Percentiles rank a stretch among this genome's conserved stretches.
phyloP scores from a whole-genome alignment of 2,329 filamentous ascomycete genomes.

The Arthrinium phaeospermum region DNA sequence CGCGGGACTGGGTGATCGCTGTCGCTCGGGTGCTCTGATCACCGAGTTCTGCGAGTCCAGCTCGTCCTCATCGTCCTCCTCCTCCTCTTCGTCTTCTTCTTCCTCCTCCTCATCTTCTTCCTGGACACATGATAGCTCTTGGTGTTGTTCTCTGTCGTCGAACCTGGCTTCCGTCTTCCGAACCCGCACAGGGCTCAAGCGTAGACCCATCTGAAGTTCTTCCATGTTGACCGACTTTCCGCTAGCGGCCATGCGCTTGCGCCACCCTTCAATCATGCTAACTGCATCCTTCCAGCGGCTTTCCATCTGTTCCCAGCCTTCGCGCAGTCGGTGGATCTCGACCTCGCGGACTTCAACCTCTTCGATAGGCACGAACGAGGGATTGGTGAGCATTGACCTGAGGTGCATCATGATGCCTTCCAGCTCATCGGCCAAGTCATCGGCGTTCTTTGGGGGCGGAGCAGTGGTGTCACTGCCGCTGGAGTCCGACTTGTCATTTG shows the following conservation, averaged over 20 bases:
- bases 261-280: constrained; percentile 90
- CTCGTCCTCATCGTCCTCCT: constrained; percentile 47
- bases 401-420: constrained; percentile 81
- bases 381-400: constrained; percentile 85
- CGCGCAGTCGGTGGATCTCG: constrained; percentile 81
- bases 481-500: constrained; percentile 21
- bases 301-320: constrained; percentile 95
- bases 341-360: constrained; percentile 93
- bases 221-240: constrained; percentile 73
- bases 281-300: constrained; percentile 88
- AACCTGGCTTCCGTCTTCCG: constrained; percentile 45
- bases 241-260: constrained; percentile 75
- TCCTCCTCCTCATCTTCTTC: constrained; percentile 56
- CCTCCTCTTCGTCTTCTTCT: constrained; percentile 43
- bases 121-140: constrained; percentile 44
- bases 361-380: constrained; percentile 93
- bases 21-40: constrained; percentile 20
- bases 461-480: constrained; percentile 29
- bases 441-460: constrained; percentile 46
- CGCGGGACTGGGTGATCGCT: constrained; percentile 38
- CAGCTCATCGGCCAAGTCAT: constrained; percentile 78
- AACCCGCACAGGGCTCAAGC: constrained; percentile 64
- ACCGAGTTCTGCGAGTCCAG: constrained; percentile 26
- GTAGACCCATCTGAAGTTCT: constrained; percentile 71
- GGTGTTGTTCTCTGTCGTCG: constrained; percentile 35